phyloP scores from a whole-genome alignment of 2,329 filamentous ascomycete genomes.

The Ascochyta rabiei region DNA sequence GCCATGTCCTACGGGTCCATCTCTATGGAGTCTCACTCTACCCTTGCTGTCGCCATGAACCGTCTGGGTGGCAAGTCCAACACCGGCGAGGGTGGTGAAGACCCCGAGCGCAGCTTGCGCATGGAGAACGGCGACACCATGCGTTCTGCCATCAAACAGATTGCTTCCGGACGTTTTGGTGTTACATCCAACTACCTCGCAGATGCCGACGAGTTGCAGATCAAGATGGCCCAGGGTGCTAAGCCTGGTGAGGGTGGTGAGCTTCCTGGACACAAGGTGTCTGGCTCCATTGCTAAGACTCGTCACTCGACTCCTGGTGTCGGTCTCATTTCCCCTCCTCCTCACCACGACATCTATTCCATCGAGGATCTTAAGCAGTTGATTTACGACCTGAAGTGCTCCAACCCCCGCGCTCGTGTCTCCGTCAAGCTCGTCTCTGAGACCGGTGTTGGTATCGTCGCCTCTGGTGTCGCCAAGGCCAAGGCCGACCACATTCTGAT shows the following conservation, averaged over 20 bases:
- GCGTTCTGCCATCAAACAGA: constrained; percentile 97
- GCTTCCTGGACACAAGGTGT: constrained; percentile 95
- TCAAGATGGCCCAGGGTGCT: constrained; percentile 99
- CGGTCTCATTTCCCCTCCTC: constrained; percentile 92
- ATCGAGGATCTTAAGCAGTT: constrained; percentile 98
- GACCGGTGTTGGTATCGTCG: constrained; percentile 95
- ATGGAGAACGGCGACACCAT: constrained; percentile 94
- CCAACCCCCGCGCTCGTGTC: constrained; percentile 87
- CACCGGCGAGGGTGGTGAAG: constrained; percentile 96
- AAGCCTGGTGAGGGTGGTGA: constrained; percentile 98
- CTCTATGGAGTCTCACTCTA: constrained; percentile 97
- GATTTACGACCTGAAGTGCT: constrained; percentile 97
- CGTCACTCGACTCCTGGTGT: constrained; percentile 96
- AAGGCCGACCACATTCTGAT: constrained; percentile 97
- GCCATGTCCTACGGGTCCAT: constrained; percentile 99
- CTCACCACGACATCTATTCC: constrained; percentile 98
- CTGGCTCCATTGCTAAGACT: constrained; percentile 89
- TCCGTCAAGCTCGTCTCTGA: constrained; percentile 98
- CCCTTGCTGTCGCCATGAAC: constrained; percentile 95
- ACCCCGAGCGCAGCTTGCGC: constrained; percentile 84
- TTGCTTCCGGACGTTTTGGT: constrained; percentile 94
- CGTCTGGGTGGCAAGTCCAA: constrained; percentile 95
- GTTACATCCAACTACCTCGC: constrained; percentile 94
- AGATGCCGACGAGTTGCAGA: constrained; percentile 94
- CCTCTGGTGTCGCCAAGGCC: constrained; percentile 95